Evolutionary conservation across 257 asterid species (phyloP).

Genomic region (Nicotiana knightiana): DNA sequence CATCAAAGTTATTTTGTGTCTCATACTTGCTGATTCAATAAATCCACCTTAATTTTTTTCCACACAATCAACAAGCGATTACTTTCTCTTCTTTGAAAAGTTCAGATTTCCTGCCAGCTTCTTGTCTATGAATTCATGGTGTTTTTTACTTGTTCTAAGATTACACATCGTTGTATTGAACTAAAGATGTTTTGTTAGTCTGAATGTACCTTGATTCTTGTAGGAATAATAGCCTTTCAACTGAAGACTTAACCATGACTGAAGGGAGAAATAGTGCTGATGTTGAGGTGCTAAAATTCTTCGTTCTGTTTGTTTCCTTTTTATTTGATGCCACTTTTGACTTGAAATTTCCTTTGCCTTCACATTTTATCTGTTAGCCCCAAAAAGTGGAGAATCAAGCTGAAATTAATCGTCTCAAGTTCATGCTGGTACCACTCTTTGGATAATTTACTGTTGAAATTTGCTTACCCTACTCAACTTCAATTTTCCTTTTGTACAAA

Average conservation of each 20-base stretch:
- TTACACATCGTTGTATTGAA: background rate
- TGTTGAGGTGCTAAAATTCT: slow-evolving; percentile 40
- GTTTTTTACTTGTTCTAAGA: background rate
- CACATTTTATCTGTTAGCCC: slow-evolving; percentile 22
- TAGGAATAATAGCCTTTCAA: slow-evolving; percentile 32
- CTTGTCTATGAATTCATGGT: background rate
- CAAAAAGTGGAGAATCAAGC: slow-evolving; percentile 40
- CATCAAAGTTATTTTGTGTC: background rate
- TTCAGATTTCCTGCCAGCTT: background rate
- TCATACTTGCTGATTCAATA: background rate
- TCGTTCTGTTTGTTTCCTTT: background rate
- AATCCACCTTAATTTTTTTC: background rate
- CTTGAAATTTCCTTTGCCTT: slow-evolving; percentile 10
- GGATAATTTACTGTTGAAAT: slow-evolving; percentile 1
- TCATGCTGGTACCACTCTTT: slow-evolving; percentile 62
- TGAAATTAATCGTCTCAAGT: slow-evolving; percentile 53
- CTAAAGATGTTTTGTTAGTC: slow-evolving; percentile 4
- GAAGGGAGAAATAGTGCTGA: slow-evolving; percentile 25
- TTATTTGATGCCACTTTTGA: slow-evolving; percentile 11
- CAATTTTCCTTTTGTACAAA: slow-evolving; percentile 1
- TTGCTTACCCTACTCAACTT: slow-evolving; percentile 6
- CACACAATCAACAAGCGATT: background rate
- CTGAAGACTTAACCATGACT: slow-evolving; percentile 22
- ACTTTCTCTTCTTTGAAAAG: background rate
- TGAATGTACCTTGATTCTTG: slow-evolving; percentile 13